Percentiles rank a stretch among this genome's conserved stretches.
phyloP scores from a whole-genome alignment of 2,329 filamentous ascomycete genomes.

The Chrysoporthe puriensis region DNA sequence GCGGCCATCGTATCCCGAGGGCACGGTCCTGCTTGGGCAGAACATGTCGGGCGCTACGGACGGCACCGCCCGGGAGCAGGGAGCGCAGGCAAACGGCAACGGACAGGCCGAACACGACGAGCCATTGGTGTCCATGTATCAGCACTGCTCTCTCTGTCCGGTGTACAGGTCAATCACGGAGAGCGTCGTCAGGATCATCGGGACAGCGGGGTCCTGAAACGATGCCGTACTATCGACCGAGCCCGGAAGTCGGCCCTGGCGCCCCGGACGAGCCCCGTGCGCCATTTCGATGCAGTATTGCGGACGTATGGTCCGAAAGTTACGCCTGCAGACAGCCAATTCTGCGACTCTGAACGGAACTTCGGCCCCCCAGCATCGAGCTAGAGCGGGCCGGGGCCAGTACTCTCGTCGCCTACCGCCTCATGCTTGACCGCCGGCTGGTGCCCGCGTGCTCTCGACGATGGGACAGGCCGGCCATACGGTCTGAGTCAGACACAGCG shows the following conservation, averaged over 20 bases:
- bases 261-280: neutral
- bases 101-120: slow-evolving; percentile 37
- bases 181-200: slow-evolving; percentile 45
- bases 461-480: neutral
- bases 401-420: neutral
- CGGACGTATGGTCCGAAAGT: neutral
- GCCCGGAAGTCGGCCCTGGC: slow-evolving; percentile 7
- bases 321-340: neutral
- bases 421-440: no score
- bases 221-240: neutral
- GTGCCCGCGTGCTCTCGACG: no score
- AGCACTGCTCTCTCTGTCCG: slow-evolving; percentile 69
- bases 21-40: slow-evolving; percentile 64
- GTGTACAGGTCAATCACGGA: slow-evolving; percentile 69
- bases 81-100: slow-evolving; percentile 26
- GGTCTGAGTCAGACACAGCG: neutral
- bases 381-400: neutral
- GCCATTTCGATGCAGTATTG: neutral
- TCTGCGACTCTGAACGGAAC: neutral
- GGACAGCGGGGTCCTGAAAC: slow-evolving; percentile 3
- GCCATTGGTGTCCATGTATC: slow-evolving; percentile 72
- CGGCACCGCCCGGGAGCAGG: slow-evolving; percentile 34
- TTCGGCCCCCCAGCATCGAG: neutral
- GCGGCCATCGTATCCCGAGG: slow-evolving; percentile 69
- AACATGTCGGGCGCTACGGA: slow-evolving; percentile 50